Conservation (phyloP, 1,284 basidiomycete genomes). For the Fomitopsis schrenkii region DNA sequence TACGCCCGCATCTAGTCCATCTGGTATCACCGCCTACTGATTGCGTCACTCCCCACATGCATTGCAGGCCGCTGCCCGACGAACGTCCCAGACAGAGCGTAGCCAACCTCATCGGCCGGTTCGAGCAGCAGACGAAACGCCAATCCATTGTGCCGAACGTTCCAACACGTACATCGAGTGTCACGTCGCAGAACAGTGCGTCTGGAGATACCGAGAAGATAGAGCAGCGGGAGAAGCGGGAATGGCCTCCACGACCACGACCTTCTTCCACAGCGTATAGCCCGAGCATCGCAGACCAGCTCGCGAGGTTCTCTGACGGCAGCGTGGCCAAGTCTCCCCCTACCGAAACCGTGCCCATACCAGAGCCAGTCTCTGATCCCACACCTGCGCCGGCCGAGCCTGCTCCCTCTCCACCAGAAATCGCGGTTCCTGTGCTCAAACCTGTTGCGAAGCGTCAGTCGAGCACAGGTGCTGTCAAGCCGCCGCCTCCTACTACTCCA, state of each 20-base stretch:
- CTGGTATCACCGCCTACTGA: slow-evolving; percentile 13
- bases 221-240: slow-evolving; percentile 62
- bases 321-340: background rate
- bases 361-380: background rate
- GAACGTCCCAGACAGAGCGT: slow-evolving; percentile 77
- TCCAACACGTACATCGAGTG: slow-evolving; percentile 55
- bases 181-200: slow-evolving; percentile 40
- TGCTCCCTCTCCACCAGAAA: slow-evolving; percentile 3
- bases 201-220: slow-evolving; percentile 58
- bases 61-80: slow-evolving; percentile 72
- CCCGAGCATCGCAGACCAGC: slow-evolving; percentile 1
- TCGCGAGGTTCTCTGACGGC: background rate
- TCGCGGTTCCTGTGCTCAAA: slow-evolving; percentile 8
- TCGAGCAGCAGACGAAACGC: slow-evolving; percentile 73
- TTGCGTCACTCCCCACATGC: slow-evolving; percentile 3
- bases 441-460: slow-evolving; percentile 13
- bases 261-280: background rate
- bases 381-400: background rate
- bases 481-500: slow-evolving; percentile 20
- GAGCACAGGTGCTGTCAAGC: slow-evolving; percentile 10
- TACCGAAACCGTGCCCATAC: background rate
- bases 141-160: slow-evolving; percentile 33
- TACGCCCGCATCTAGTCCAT: slow-evolving; percentile 10
- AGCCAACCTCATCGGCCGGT: slow-evolving; percentile 79
- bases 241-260: slow-evolving; percentile 62